Base-by-base conservation (phyloP, 176 grass and related monocot genomes). In the Avena atlantica region DNA sequence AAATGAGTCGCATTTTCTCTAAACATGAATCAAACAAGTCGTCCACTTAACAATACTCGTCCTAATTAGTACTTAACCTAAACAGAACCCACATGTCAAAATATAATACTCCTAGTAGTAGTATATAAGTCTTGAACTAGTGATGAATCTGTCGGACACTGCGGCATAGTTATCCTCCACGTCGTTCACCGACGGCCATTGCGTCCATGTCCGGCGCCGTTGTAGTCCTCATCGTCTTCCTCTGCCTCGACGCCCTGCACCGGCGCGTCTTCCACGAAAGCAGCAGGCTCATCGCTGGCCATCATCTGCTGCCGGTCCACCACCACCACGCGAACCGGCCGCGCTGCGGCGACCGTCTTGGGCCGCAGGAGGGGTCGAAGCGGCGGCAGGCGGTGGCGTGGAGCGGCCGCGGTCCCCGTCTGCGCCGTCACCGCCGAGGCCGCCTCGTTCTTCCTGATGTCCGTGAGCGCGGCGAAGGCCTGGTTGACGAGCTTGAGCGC, bases 381-480 rank as follows among this genome's bases (percentile, higher is more conserved):
- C 67, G 67, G 67, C 67, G 67, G 67, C 8, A 70, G 67, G 67
- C 67, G 67, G 34, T 20, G 67, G 31, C 67, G 37, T 6, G 6
- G 16, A 40, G 37, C 6, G 37, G 6, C 6, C 37, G 4, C 37
- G 6, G 4, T 40, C 37, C 6, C 37, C 6, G 8, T 1, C 44
- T 25, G 25, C 25, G 27, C 27, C 27, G 27, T 29, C 27, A 29
- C 27, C 27, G 27, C 27, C 27, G 27, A 47, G 9, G 44, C 9
- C 44, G 44, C 9, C 27, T 9, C 57, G 34, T 20, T 45, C 77
- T 78, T 78, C 76, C 20, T 79, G 37, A 80, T 80, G 78, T 80
- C 78, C n/a, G 78, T 80, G 57, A 80, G 78, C n/a, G 57, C 58
- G 13, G 78, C 40, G 10, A 80, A 64, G 2, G 78, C 78, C 78